Percentiles rank a stretch among this genome's conserved stretches.
Conservation (phyloP, 2,329 filamentous ascomycete genomes). For the Aspergillus spinulosporus region DNA sequence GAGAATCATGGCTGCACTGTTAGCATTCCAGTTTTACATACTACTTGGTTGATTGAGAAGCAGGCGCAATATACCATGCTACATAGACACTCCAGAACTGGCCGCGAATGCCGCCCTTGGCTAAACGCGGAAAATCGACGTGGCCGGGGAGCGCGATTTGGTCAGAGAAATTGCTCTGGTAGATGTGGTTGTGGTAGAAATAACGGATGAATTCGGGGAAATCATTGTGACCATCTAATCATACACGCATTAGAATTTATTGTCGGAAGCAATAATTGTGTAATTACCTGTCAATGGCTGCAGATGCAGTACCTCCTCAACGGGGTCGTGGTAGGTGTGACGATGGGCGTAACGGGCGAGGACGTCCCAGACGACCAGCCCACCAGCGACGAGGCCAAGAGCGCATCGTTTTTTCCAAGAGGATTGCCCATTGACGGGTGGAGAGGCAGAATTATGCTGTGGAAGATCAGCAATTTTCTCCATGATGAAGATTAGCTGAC, state of each 20-base stretch:
- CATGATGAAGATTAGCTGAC: background rate
- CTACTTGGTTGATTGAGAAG: background rate
- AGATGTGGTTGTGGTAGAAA: slow-evolving; percentile 73
- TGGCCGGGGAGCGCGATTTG: slow-evolving; percentile 57
- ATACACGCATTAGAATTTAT: background rate
- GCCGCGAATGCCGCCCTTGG: slow-evolving; percentile 66
- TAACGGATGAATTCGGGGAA: slow-evolving; percentile 71
- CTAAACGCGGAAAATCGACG: slow-evolving; percentile 76
- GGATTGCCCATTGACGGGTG: background rate
- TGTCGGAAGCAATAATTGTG: background rate
- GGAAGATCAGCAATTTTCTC: slow-evolving; percentile 8
- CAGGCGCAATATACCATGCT: slow-evolving; percentile 34
- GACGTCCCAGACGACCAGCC: slow-evolving; percentile 3
- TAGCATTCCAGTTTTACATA: background rate
- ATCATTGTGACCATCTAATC: slow-evolving; percentile 83
- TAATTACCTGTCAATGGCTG: slow-evolving; percentile 13
- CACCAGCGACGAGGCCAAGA: background rate
- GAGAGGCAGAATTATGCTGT: background rate
- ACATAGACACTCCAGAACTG: slow-evolving; percentile 93
- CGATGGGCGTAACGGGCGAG: background rate
- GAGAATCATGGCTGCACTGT: slow-evolving; percentile 4
- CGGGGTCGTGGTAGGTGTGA: background rate
- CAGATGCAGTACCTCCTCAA: slow-evolving; percentile 11
- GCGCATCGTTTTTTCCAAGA: slow-evolving; percentile 12
- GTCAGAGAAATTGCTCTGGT: slow-evolving; percentile 67